These are phyloP conservation scores for Linnemannia elongata DNA, from an alignment of 192 early-diverging fungal species.

Conservation along the genomic window DNA sequence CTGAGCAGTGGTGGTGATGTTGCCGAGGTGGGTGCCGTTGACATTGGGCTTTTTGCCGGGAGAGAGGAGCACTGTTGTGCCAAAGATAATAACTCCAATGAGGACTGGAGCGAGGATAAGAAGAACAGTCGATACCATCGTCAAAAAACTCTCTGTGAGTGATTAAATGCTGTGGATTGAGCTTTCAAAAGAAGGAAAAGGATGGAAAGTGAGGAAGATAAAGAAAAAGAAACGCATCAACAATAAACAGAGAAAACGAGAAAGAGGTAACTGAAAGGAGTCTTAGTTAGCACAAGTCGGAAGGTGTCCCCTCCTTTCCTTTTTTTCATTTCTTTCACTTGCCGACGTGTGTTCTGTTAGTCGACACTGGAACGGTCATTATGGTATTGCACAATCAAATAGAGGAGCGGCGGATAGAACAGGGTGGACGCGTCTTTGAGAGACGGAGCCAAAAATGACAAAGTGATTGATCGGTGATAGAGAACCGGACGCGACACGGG, in stretches of 20 bases:
- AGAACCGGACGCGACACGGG: neutral
- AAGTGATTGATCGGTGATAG: neutral
- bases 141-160: neutral
- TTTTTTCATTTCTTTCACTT: neutral
- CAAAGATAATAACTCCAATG: constrained; percentile 10
- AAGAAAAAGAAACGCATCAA: neutral
- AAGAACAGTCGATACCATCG: neutral
- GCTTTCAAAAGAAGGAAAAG: neutral
- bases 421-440: neutral
- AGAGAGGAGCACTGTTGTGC: constrained; percentile 6
- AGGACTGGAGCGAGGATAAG: constrained; percentile 11
- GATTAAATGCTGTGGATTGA: neutral
- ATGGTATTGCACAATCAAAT: neutral
- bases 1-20: neutral
- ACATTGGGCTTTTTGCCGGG: neutral
- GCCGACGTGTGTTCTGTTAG: neutral
- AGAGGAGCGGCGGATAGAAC: neutral
- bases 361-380: neutral
- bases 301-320: neutral
- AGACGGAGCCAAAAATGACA: neutral
- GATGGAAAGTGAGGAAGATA: neutral
- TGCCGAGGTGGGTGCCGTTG: neutral
- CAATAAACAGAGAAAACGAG: neutral
- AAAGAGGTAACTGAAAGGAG: neutral
- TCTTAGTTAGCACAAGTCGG: neutral